Conservation (phyloP, 139 green algal species). For the Penium margaritaceum region DNA sequence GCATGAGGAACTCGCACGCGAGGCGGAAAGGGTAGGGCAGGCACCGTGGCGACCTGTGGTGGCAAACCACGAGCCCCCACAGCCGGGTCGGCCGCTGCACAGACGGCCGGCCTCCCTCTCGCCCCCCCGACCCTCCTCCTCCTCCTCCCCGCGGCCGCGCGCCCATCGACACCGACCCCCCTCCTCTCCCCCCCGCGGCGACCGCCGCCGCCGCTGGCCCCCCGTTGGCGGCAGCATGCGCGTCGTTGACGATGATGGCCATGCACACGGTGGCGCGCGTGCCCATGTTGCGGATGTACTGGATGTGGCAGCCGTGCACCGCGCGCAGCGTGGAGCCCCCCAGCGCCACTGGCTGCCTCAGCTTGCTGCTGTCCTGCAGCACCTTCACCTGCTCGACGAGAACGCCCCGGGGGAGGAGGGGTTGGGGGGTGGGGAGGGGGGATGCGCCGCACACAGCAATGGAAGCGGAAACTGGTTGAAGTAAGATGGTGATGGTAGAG, state of each 20-base stretch:
- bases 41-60: slow-evolving; percentile 19
- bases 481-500: slow-evolving; percentile 1
- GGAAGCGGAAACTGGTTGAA: background rate
- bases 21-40: slow-evolving; percentile 25
- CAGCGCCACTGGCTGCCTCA: slow-evolving; percentile 22
- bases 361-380: slow-evolving; percentile 8
- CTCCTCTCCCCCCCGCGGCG: background rate
- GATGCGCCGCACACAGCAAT: background rate
- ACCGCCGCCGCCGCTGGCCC: background rate
- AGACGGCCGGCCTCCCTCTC: too few species aligned
- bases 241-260: slow-evolving; percentile 28
- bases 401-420: background rate
- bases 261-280: slow-evolving; percentile 28
- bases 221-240: background rate
- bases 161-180: background rate
- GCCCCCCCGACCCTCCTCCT: background rate
- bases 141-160: background rate
- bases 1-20: slow-evolving; percentile 28
- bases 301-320: slow-evolving; percentile 32
- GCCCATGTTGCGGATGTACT: slow-evolving; percentile 49
- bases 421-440: too few species aligned
- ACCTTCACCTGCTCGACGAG: slow-evolving; percentile 5
- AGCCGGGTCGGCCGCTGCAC: too few species aligned
- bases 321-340: slow-evolving; percentile 17
- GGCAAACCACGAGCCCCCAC: slow-evolving; percentile 37